A percentile compares a stretch with the other conserved stretches of the same genome.
These are phyloP conservation scores for Eucalyptus cladocalyx DNA, from an alignment of 345 rosid species.

Conservation along the genomic window DNA sequence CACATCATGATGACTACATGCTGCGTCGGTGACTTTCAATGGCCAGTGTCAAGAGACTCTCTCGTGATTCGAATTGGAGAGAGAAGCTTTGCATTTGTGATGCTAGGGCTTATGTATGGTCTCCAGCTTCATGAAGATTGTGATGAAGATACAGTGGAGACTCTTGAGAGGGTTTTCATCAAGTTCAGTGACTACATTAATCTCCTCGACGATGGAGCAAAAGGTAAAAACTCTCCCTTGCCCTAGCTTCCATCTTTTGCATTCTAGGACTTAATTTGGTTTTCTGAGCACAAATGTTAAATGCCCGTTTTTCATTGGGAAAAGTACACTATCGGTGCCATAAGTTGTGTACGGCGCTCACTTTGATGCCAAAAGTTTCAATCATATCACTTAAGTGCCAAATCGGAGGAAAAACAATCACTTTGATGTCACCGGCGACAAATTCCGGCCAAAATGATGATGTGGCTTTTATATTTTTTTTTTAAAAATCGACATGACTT, in stretches of 20 bases:
- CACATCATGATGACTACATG: neutral
- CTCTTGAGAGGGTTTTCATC: neutral
- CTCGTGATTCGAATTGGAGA: neutral
- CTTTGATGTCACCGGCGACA: too few relatives aligned
- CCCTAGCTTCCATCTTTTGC: neutral
- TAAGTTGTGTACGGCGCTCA: too few relatives aligned
- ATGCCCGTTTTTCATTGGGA: neutral
- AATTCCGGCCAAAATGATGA: too few relatives aligned
- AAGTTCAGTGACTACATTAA: neutral
- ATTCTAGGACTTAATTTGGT: neutral
- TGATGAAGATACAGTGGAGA: neutral
- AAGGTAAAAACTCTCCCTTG: neutral
- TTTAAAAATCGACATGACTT: too few relatives aligned
- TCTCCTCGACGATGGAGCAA: neutral
- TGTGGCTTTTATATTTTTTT: too few relatives aligned
- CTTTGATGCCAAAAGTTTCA: too few relatives aligned
- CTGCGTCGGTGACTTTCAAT: neutral
- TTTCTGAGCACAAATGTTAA: neutral
- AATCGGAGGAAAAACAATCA: too few relatives aligned
- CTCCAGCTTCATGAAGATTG: neutral
- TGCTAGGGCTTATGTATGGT: constrained; percentile 2
- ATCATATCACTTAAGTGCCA: too few relatives aligned
- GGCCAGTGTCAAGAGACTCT: constrained; percentile 5
- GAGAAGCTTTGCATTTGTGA: constrained; percentile 1
- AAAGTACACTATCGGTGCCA: too few relatives aligned